Base-by-base conservation (phyloP, 495 filamentous ascomycete species). In the Hypomontagnella submonticulosa region DNA sequence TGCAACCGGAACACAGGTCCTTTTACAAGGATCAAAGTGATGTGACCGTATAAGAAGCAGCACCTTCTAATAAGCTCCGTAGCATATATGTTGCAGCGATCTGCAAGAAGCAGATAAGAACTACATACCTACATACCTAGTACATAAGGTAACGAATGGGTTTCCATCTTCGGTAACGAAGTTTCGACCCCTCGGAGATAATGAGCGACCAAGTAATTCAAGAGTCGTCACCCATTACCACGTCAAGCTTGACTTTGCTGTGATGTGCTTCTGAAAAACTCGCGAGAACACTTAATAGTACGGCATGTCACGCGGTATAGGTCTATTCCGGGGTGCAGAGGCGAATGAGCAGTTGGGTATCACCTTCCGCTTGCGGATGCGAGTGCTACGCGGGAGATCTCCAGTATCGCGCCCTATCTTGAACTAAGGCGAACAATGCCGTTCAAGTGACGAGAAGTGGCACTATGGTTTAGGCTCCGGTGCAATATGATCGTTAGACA, bases 71-170 rank as follows among this genome's bases (percentile, higher is more conserved):
- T 12, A 18, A 4, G 13, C 6, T n/a, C 20, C 9, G 10, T 30
- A 30, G 33, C 47, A 50, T 50, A 36, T 50, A 33, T n/a, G 47
- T 50, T 36, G 16, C 15, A 50, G 33, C 8, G 11, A 15, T 43
- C 61, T 46, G 53, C 46, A 47, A 44, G 32, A 34, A 56, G 37
- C 30, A 40, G 53, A 57, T 63, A 63, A 63, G 46, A 55, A 19
- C 12, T 20, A 36, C 40, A 23, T 37, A 43, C 13, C 12, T 53
- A 49, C 38, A 49, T 61, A 61, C 46, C 57, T n/a, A n/a, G n/a
- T n/a, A n/a, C n/a, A n/a, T n/a, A n/a, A n/a, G n/a, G 18, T 32
- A 47, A 57, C 48, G 52, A 33, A 50, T 20, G 30, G 3, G 18
- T 42, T 33, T 46, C 43, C 43, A 46, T 46, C 11, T 30, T 20